These are phyloP conservation scores for Puccinia sorghi DNA, from an alignment of 1,284 basidiomycete genomes.

Conservation along the genomic window DNA sequence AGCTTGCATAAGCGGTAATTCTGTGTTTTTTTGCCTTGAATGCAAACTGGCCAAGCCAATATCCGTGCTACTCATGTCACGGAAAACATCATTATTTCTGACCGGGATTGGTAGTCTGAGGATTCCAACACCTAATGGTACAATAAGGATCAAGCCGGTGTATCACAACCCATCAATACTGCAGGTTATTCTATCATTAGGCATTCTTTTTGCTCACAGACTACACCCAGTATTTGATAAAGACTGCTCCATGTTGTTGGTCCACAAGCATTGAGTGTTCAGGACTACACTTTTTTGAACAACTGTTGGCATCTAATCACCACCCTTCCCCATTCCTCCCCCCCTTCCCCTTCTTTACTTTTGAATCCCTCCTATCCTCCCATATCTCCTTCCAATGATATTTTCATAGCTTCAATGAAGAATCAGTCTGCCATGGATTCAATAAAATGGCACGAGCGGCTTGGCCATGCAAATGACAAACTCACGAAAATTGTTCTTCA, in stretches of 20 bases:
- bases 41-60: not conserved
- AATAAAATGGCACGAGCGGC: conserved; percentile 1
- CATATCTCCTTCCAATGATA: not conserved
- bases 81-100: not conserved
- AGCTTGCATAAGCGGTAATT: conserved; percentile 14
- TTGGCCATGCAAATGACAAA: conserved; percentile 3
- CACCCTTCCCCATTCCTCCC: not conserved
- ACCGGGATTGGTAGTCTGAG: conserved; percentile 6
- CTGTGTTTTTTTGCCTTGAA: not conserved
- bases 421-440: not conserved
- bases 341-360: too few relatives aligned
- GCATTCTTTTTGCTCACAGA: not conserved
- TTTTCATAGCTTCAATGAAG: not conserved
- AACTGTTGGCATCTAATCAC: conserved; percentile 13
- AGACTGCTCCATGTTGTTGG: not conserved
- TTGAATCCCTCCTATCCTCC: not conserved
- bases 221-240: not conserved
- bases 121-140: not conserved
- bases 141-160: not conserved
- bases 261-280: not conserved
- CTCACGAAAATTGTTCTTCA: not conserved
- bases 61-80: not conserved
- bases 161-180: conserved; percentile 2
- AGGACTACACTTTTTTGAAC: not conserved
- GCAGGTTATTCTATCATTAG: not conserved